These are phyloP conservation scores for Cryptomeria japonica DNA, from an alignment of 75 land plant genomes.

Conservation along the genomic window DNA sequence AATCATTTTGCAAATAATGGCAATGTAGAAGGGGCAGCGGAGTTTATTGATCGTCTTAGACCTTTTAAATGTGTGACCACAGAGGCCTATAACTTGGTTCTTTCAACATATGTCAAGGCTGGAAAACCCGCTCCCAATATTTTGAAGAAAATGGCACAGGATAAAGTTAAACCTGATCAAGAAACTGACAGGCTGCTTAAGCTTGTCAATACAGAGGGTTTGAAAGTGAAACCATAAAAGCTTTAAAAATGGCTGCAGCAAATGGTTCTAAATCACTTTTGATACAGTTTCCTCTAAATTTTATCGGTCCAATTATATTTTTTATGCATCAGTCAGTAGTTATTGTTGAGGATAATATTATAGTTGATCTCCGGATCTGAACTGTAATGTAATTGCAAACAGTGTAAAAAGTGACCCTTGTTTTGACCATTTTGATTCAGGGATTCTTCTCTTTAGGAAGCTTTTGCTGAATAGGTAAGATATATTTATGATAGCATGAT, in stretches of 20 bases:
- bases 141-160: slow-evolving; percentile 49
- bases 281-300: background rate
- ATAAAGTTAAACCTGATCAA: slow-evolving; percentile 38
- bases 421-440: background rate
- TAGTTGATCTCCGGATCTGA: background rate
- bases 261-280: background rate
- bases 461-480: too few relatives aligned
- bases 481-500: too few relatives aligned
- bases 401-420: background rate
- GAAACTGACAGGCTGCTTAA: slow-evolving; percentile 37
- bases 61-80: slow-evolving; percentile 46
- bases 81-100: slow-evolving; percentile 42
- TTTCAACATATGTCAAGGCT: slow-evolving; percentile 48
- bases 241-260: background rate
- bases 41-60: slow-evolving; percentile 36
- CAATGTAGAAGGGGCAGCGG: slow-evolving; percentile 42
- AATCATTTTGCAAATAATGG: slow-evolving; percentile 35
- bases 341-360: background rate
- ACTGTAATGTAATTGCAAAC: background rate
- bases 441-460: background rate
- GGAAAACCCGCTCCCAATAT: slow-evolving; percentile 55
- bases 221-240: background rate
- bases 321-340: background rate
- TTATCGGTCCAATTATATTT: background rate
- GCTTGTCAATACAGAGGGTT: slow-evolving; percentile 12